These are phyloP conservation scores for Chytriomyces confervae DNA, from an alignment of 192 early-diverging fungal genomes.

Conservation along the genomic window DNA sequence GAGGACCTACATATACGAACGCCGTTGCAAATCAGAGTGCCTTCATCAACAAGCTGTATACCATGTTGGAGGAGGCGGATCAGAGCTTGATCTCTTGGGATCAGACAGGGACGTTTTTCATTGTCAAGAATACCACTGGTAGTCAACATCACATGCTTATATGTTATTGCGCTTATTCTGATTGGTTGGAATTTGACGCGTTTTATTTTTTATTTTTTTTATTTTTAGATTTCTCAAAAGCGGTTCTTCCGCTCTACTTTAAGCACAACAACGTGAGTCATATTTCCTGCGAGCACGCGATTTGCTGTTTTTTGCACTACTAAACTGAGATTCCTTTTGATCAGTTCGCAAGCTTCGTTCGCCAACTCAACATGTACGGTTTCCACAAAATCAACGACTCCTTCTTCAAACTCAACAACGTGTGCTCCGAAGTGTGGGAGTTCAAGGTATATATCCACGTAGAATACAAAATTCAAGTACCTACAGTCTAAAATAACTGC, in stretches of 20 bases:
- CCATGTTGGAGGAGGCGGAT: slow-evolving; percentile 50
- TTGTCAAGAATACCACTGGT: slow-evolving; percentile 48
- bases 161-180: background rate
- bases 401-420: slow-evolving; percentile 38
- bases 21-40: slow-evolving; percentile 40
- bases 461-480: background rate
- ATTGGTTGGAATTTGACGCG: background rate
- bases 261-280: slow-evolving; percentile 52
- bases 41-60: slow-evolving; percentile 51
- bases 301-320: slow-evolving; percentile 27
- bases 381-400: slow-evolving; percentile 54
- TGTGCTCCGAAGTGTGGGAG: slow-evolving; percentile 49
- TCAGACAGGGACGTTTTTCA: slow-evolving; percentile 46
- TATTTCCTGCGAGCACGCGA: background rate
- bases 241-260: slow-evolving; percentile 49
- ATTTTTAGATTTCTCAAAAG: slow-evolving; percentile 48
- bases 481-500: background rate
- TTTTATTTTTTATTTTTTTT: background rate
- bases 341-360: slow-evolving; percentile 51
- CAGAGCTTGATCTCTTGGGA: slow-evolving; percentile 45
- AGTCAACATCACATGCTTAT: background rate
- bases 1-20: background rate
- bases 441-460: slow-evolving; percentile 39
- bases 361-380: slow-evolving; percentile 57
- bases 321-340: background rate